Evolutionary conservation across 2,329 filamentous ascomycete genomes (phyloP).

Genomic region (Harringtonia lauricola): DNA sequence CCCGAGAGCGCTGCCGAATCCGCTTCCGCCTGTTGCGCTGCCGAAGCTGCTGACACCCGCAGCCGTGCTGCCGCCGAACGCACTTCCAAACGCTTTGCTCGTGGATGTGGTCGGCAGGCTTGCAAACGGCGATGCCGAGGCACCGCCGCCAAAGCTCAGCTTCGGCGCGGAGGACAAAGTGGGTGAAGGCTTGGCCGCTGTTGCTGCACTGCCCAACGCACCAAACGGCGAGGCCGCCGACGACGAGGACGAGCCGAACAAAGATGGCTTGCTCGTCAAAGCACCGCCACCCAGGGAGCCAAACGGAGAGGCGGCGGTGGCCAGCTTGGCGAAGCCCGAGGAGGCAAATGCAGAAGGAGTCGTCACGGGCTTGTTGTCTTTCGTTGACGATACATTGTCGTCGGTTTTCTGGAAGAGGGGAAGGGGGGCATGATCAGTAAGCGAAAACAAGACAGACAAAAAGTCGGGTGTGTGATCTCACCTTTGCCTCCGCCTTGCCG

Average conservation of each 20-base stretch:
- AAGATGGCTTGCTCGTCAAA: constrained; percentile 29
- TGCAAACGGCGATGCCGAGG: constrained; percentile 34
- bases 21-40: constrained; percentile 32
- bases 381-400: constrained; percentile 16
- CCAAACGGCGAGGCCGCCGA: constrained; percentile 26
- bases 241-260: constrained; percentile 38
- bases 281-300: constrained; percentile 39
- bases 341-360: constrained; percentile 54
- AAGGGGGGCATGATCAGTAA: background rate
- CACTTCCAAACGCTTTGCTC: constrained; percentile 4
- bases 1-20: constrained; percentile 25
- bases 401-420: constrained; percentile 3
- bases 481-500: background rate
- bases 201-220: constrained; percentile 16
- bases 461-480: too few relatives aligned
- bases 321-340: constrained; percentile 58
- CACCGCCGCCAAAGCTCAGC: constrained; percentile 34
- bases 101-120: constrained; percentile 10
- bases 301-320: constrained; percentile 54
- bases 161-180: constrained; percentile 27
- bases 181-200: constrained; percentile 18
- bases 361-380: constrained; percentile 18
- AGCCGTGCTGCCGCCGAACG: constrained; percentile 25
- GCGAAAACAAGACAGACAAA: background rate
- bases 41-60: constrained; percentile 42